phyloP scores from a whole-genome alignment of 2,329 filamentous ascomycete genomes.

The Calcarisporium arbuscula region DNA sequence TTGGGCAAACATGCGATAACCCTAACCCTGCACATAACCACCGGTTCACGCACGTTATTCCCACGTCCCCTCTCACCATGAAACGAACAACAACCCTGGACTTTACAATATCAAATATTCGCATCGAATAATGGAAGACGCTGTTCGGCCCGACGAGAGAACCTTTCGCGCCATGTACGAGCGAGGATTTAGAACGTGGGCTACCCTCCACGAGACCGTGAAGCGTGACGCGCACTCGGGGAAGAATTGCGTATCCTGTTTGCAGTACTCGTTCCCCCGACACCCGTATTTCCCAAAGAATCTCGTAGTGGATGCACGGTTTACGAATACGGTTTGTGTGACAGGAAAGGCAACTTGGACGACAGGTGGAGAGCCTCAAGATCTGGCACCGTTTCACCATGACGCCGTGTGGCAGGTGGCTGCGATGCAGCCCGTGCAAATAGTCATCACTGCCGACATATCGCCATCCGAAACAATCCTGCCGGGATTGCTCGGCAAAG shows the following conservation, averaged over 20 bases:
- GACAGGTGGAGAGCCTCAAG: neutral
- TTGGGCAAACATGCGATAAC: too few species aligned
- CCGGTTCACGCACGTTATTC: too few species aligned
- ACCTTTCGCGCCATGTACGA: slow-evolving; percentile 18
- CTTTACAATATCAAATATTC: too few species aligned
- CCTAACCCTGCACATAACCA: too few species aligned
- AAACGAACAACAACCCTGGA: too few species aligned
- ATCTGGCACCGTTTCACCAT: neutral
- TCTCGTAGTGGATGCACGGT: neutral
- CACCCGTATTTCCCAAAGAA: slow-evolving; percentile 1
- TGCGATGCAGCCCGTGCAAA: neutral
- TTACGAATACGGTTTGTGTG: neutral
- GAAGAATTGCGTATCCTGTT: neutral
- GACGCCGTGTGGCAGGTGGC: neutral
- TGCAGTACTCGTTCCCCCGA: neutral
- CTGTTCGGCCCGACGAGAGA: slow-evolving; percentile 17
- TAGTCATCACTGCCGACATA: neutral
- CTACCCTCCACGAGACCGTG: slow-evolving; percentile 11
- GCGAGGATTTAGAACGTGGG: slow-evolving; percentile 20
- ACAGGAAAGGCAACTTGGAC: neutral
- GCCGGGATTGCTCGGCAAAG: neutral
- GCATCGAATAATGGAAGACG: slow-evolving; percentile 9
- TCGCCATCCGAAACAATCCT: neutral
- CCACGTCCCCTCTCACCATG: too few species aligned
- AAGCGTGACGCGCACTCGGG: neutral